Base-by-base conservation (phyloP, 2,329 filamentous ascomycete genomes). In the Fusarium oxysporum region DNA sequence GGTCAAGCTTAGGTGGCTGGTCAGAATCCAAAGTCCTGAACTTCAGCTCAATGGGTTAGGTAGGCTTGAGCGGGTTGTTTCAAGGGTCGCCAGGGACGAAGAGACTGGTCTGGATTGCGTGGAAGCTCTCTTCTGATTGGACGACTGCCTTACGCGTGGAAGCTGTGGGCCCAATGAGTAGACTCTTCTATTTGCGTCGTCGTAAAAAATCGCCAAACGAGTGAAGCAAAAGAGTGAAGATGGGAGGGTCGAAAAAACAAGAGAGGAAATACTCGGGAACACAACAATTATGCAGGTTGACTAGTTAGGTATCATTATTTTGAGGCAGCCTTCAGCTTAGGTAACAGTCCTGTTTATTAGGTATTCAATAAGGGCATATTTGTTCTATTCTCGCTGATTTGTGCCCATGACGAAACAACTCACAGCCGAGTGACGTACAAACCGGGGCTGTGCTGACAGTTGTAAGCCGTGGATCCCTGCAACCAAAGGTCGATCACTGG, bases 361-460 rank as follows among this genome's bases (percentile, higher is more conserved):
- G n/a, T 30, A 51, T 40, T 44, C 28, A 44, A 44, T 32, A 64
- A 64, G 53, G 48, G 35, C 30, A 45, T 28, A 50, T 40, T 40
- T 54, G 19, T 45, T 61, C 51, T 62, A 51, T 69, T 69, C 50
- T 56, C 25, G 40, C 72, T 72, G 73, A 75, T 64, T 74, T 54
- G 57, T 65, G 44, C 45, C 61, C 61, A 68, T 71, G 70, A 76
- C 71, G 63, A 73, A 73, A 65, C 71, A 72, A 54, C 70, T 63
- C 66, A 68, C 54, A 61, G 66, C 47, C 54, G 56, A 65, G 76
- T 77, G 76, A 77, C 76, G 76, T 78, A 76, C 71, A 74, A 65
- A 32, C 72, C 43, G 74, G 73, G 76, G 76, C 76, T 71, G 74
- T 77, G 76, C 76, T 76, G 68, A 66, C 66, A 67, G 71, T 62